These are phyloP conservation scores for Suillus subaureus DNA, from an alignment of 768 basidiomycete species.

Conservation along the genomic window DNA sequence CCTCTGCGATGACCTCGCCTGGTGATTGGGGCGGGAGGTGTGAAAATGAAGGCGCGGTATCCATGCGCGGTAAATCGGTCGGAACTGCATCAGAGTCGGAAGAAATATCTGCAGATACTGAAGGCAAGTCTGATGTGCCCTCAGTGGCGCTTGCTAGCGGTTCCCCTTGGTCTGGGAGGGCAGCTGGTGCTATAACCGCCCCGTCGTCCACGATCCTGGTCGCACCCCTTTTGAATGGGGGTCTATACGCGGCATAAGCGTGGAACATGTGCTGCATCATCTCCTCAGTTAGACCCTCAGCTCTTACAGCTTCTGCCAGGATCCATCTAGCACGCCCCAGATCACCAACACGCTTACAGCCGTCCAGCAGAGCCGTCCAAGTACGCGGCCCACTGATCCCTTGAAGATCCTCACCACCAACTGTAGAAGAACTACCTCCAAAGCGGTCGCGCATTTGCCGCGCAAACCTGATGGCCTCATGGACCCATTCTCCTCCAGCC, in stretches of 20 bases:
- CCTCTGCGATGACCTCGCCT: slow-evolving; percentile 74
- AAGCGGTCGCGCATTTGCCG: slow-evolving; percentile 85
- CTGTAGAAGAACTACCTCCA: slow-evolving; percentile 46
- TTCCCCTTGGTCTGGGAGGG: background rate
- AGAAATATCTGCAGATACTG: slow-evolving; percentile 3
- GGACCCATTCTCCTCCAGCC: slow-evolving; percentile 66
- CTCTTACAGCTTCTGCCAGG: slow-evolving; percentile 69
- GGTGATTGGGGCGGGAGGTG: slow-evolving; percentile 73
- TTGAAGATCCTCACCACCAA: slow-evolving; percentile 42
- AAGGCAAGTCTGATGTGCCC: slow-evolving; percentile 9
- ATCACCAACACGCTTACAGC: slow-evolving; percentile 86
- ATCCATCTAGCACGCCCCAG: slow-evolving; percentile 86
- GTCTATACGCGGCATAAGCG: slow-evolving; percentile 79
- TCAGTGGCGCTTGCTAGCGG: slow-evolving; percentile 9
- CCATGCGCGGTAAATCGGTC: slow-evolving; percentile 7
- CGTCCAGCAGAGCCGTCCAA: slow-evolving; percentile 86
- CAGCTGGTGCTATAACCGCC: slow-evolving; percentile 13
- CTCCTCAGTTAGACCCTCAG: slow-evolving; percentile 53
- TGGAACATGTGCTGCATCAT: slow-evolving; percentile 86
- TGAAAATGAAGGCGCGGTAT: slow-evolving; percentile 30
- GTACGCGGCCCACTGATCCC: slow-evolving; percentile 51
- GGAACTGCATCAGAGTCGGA: background rate
- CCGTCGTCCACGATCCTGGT: slow-evolving; percentile 43
- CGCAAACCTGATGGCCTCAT: slow-evolving; percentile 83
- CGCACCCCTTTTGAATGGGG: slow-evolving; percentile 60